A percentile compares a stretch with the other conserved stretches of the same genome.
phyloP scores from a whole-genome alignment of 2,329 filamentous ascomycete genomes.

The Talaromyces sp. region DNA sequence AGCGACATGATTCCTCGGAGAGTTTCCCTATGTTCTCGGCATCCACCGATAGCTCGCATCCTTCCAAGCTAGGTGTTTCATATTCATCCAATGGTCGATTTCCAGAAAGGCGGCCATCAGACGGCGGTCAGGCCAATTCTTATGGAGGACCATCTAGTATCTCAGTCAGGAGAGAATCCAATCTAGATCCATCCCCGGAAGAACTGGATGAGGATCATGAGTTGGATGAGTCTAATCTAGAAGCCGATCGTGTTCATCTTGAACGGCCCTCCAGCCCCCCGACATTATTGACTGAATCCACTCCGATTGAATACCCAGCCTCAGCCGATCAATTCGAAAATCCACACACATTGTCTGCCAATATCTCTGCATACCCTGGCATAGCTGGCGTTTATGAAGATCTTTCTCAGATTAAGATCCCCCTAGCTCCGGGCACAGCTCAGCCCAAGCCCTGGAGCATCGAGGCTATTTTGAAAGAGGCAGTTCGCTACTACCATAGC shows the following conservation, averaged over 20 bases:
- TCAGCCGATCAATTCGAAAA: constrained; percentile 10
- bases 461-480: constrained; percentile 42
- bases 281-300: constrained; percentile 40
- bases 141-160: constrained; percentile 8
- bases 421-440: constrained; percentile 34
- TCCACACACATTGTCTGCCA: neutral
- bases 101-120: constrained; percentile 23
- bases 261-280: constrained; percentile 47
- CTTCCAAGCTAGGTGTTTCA: constrained; percentile 54
- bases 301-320: constrained; percentile 23
- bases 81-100: constrained; percentile 42
- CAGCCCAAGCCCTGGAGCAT: constrained; percentile 44
- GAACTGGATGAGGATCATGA: constrained; percentile 26
- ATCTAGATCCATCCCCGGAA: constrained; percentile 22
- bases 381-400: constrained; percentile 21
- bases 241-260: constrained; percentile 41
- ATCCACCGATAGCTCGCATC: constrained; percentile 61
- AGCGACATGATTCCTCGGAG: constrained; percentile 61
- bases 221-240: constrained; percentile 29
- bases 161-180: constrained; percentile 17
- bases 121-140: constrained; percentile 23
- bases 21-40: constrained; percentile 67
- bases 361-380: constrained; percentile 4
- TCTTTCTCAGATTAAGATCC: constrained; percentile 30
- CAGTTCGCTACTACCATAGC: constrained; percentile 44